Base-by-base conservation (phyloP, 2,329 filamentous ascomycete genomes). In the Arachnomyces sp. region DNA sequence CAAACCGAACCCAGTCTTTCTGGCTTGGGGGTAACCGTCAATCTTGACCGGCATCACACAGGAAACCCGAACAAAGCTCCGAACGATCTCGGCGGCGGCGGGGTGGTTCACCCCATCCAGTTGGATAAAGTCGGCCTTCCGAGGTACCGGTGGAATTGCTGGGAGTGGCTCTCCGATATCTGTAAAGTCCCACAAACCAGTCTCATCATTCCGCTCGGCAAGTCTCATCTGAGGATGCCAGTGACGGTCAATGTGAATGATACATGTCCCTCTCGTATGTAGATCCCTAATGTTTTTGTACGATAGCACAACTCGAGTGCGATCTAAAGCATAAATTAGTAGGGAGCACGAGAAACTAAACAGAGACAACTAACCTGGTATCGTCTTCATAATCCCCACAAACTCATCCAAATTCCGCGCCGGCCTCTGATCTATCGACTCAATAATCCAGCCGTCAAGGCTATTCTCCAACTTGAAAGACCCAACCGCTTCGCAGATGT, bases 151-250 rank as follows among this genome's bases (percentile, higher is more conserved):
- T 3, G 81, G 70, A 12, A 81, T 70, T 0, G 87, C 79, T 16
- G 88, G 84, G 9, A 95, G 68, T 20, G 92, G 73, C 44, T 92
- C 84, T 13, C 81, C 83, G 29, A 98, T 72, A 55, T 94, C 85
- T 25, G 76, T 77, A 54, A 96, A 96, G 63, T 98, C 92, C 93
- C 92, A 98, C 7, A 95, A 67, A 4, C 92, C 93, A 1, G 85
- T 85, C 46, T 73, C 68, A 56, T 98, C 92, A 61, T 98, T 98
- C 41, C 92, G 81, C 39, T 90, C 78, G 3, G 90, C 89, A 54
- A 95, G 69, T 55, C 88, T 82, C 84, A 98, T 96, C 68, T 93
- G 93, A 42, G 82, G 81, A 36, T 87, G 83, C 92, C 92, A 98
- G 64, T 98, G 92, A 32, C 92, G 80, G 61, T 98, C 92, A 40